Evolutionary conservation across 352 stramenopile genomes (phyloP).

Genomic region (Globisporangium solare): DNA sequence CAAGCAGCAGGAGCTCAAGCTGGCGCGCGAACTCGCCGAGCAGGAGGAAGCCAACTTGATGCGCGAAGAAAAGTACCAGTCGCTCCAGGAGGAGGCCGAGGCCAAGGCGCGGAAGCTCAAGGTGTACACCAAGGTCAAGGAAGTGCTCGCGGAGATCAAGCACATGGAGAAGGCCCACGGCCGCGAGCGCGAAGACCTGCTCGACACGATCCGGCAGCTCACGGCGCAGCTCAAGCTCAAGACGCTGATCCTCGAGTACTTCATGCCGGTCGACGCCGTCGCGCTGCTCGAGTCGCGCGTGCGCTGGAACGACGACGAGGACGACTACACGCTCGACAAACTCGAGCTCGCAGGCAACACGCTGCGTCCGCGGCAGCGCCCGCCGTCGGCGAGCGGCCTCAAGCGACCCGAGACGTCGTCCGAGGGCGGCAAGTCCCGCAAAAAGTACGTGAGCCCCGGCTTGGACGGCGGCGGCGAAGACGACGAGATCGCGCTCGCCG

Average conservation of each 20-base stretch:
- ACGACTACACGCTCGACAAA: slow-evolving; percentile 64
- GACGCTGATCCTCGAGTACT: slow-evolving; percentile 90
- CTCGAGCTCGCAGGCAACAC: slow-evolving; percentile 76
- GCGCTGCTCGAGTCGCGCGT: slow-evolving; percentile 52
- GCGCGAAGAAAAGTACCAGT: slow-evolving; percentile 89
- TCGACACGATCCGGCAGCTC: slow-evolving; percentile 95
- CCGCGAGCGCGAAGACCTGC: slow-evolving; percentile 90
- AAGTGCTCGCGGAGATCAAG: slow-evolving; percentile 89
- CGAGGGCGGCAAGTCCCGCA: slow-evolving; percentile 37
- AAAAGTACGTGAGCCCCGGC: slow-evolving; percentile 31
- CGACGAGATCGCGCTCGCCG: slow-evolving; percentile 57
- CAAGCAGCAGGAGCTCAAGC: slow-evolving; percentile 74
- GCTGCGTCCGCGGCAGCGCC: slow-evolving; percentile 49
- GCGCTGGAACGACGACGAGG: slow-evolving; percentile 72
- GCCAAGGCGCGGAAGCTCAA: slow-evolving; percentile 96
- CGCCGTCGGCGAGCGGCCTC: slow-evolving; percentile 63
- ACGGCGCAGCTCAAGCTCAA: slow-evolving; percentile 96
- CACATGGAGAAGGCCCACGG: slow-evolving; percentile 92
- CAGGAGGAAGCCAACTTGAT: slow-evolving; percentile 93
- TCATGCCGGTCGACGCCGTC: slow-evolving; percentile 73
- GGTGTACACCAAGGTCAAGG: slow-evolving; percentile 89
- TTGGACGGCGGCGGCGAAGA: slow-evolving; percentile 31
- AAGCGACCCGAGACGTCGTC: slow-evolving; percentile 68
- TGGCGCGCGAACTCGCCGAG: slow-evolving; percentile 91
- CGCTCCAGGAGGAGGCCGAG: slow-evolving; percentile 91